Percentiles rank a stretch among this genome's conserved stretches.
Conservation (phyloP, 768 basidiomycete genomes). For the Pulveroboletus sp. region DNA sequence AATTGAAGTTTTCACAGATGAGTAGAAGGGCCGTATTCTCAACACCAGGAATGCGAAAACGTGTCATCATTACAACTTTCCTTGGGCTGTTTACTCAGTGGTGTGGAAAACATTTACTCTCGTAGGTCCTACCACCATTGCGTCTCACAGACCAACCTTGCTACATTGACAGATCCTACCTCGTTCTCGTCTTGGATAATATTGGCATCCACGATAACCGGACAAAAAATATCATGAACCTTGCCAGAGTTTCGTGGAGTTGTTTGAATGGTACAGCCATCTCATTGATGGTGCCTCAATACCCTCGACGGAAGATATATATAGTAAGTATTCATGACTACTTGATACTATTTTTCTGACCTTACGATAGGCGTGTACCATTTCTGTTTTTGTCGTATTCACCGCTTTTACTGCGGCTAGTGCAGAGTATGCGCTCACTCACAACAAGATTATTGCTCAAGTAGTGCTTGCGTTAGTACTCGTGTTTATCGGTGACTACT, state of each 20-base stretch:
- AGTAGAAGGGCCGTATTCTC: conserved; percentile 1
- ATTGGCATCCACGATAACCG: conserved; percentile 21
- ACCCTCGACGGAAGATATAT: conserved; percentile 15
- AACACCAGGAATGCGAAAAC: conserved; percentile 10
- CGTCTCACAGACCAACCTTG: no score
- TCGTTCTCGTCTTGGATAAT: conserved; percentile 13
- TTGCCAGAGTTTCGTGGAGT: conserved; percentile 12
- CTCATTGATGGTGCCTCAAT: conserved; percentile 9
- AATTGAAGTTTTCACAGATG: background rate
- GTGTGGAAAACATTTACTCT: conserved; percentile 12
- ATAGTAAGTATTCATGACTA: conserved; percentile 11
- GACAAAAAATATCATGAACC: conserved; percentile 15
- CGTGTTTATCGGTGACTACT: background rate
- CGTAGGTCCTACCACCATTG: background rate
- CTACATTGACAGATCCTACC: background rate
- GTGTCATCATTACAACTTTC: conserved; percentile 3
- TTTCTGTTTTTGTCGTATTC: conserved; percentile 15
- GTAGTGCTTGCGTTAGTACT: conserved; percentile 10
- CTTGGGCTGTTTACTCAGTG: conserved; percentile 12
- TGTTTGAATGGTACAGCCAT: conserved; percentile 2
- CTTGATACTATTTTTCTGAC: background rate
- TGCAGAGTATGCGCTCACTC: conserved; percentile 18
- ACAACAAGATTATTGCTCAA: conserved; percentile 1
- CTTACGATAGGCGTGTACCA: conserved; percentile 7
- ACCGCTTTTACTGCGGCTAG: conserved; percentile 16